phyloP scores from a whole-genome alignment of 176 grass and related monocot genomes.

The Bonia amplexicaulis region DNA sequence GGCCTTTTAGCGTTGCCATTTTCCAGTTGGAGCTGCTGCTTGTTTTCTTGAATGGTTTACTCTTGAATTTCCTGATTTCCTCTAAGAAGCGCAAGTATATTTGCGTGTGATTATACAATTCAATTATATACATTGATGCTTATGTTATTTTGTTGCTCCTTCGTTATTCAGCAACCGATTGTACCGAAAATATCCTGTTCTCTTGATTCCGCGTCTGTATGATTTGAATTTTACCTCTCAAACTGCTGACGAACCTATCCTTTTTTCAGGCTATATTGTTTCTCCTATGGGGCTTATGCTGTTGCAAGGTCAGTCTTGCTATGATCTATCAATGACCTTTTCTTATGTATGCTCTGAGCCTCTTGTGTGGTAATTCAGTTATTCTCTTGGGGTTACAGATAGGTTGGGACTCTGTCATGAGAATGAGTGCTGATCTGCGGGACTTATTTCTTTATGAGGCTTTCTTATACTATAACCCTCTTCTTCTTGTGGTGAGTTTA shows the following conservation, averaged over 20 bases:
- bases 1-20: neutral
- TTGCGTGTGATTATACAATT: neutral
- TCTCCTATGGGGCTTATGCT: conserved; percentile 82
- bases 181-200: neutral
- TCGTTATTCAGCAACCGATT: neutral
- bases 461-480: conserved; percentile 96
- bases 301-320: conserved; percentile 73
- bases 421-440: conserved; percentile 86
- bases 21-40: neutral
- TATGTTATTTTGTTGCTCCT: neutral
- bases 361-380: neutral
- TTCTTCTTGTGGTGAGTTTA: conserved; percentile 82
- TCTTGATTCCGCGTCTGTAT: neutral
- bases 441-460: conserved; percentile 93
- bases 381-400: conserved; percentile 48
- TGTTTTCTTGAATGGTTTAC: neutral
- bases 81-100: neutral
- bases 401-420: conserved; percentile 90
- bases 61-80: neutral
- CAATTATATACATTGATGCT: neutral
- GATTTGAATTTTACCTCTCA: neutral
- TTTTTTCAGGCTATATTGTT: conserved; percentile 79
- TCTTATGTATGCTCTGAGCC: neutral
- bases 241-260: neutral
- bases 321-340: neutral